phyloP scores from a whole-genome alignment of 306 rosid species.

The Datisca glomerata region DNA sequence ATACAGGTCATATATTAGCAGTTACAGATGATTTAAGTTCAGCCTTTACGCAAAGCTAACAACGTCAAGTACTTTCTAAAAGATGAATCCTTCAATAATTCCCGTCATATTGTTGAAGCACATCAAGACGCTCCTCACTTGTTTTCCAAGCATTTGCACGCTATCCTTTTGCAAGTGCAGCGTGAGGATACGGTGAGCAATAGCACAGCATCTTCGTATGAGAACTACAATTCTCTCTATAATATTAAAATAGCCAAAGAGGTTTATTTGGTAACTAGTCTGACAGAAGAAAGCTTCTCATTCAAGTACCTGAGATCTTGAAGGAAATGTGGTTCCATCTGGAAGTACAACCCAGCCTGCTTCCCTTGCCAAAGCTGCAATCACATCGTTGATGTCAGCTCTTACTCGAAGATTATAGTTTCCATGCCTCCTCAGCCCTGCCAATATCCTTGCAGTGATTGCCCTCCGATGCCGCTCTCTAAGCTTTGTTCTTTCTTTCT shows the following conservation, averaged over 20 bases:
- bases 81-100: too few relatives aligned
- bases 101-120: not conserved
- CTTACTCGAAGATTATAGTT: constrained; percentile 95
- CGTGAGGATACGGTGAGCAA: too few relatives aligned
- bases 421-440: constrained; percentile 95
- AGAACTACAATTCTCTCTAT: too few relatives aligned
- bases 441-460: constrained; percentile 89
- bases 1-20: constrained; percentile 9
- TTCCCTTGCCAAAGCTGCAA: constrained; percentile 89
- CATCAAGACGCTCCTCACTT: not conserved
- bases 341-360: constrained; percentile 99
- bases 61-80: not conserved
- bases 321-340: constrained; percentile 88
- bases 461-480: constrained; percentile 99
- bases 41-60: constrained; percentile 4
- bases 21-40: constrained; percentile 4
- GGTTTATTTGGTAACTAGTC: too few relatives aligned
- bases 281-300: constrained; percentile 3
- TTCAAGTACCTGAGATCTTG: constrained; percentile 70
- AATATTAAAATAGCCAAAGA: too few relatives aligned
- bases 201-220: too few relatives aligned
- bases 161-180: too few relatives aligned
- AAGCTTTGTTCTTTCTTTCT: constrained; percentile 93
- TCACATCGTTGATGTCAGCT: constrained; percentile 95
- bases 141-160: too few relatives aligned